phyloP scores from a whole-genome alignment of 495 filamentous ascomycete species.

The Aspergillus campestris region DNA sequence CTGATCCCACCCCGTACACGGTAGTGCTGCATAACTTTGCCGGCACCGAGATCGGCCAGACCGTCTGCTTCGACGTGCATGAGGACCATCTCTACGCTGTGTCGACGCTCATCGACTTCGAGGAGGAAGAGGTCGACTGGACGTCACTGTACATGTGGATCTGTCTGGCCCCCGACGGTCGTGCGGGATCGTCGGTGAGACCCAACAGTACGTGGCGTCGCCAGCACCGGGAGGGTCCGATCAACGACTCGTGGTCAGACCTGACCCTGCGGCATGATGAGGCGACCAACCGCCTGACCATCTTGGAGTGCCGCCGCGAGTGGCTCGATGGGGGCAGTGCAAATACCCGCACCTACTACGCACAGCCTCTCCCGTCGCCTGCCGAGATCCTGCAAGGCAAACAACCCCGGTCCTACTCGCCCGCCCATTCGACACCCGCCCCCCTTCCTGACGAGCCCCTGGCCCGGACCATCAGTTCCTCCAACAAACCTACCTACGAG shows the following conservation, averaged over 20 bases:
- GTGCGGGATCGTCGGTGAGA: slow-evolving; percentile 21
- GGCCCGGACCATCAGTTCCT: slow-evolving; percentile 18
- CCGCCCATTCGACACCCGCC: slow-evolving; percentile 2
- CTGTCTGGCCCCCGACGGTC: slow-evolving; percentile 43
- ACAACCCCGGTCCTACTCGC: not conserved
- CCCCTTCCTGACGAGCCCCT: slow-evolving; percentile 24
- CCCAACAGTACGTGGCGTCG: slow-evolving; percentile 52
- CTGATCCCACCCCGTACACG: slow-evolving; percentile 17
- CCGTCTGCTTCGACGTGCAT: slow-evolving; percentile 64
- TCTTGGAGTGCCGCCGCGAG: slow-evolving; percentile 65
- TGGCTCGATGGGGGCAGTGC: slow-evolving; percentile 54
- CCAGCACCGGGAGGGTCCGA: slow-evolving; percentile 61
- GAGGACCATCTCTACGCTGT: slow-evolving; percentile 63
- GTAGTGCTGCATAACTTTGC: slow-evolving; percentile 45
- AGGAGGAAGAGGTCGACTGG: slow-evolving; percentile 60
- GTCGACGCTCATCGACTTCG: slow-evolving; percentile 56
- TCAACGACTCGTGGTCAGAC: slow-evolving; percentile 70
- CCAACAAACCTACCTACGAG: slow-evolving; percentile 31
- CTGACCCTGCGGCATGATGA: slow-evolving; percentile 59
- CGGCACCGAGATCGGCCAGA: slow-evolving; percentile 57
- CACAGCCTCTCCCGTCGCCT: slow-evolving; percentile 45
- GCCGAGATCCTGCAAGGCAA: slow-evolving; percentile 14
- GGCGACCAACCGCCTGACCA: slow-evolving; percentile 46
- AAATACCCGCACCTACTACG: slow-evolving; percentile 62
- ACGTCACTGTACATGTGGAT: slow-evolving; percentile 63